Evolutionary conservation across 2,329 filamentous ascomycete genomes (phyloP).

Genomic region (Alternaria novae-zelandiae): DNA sequence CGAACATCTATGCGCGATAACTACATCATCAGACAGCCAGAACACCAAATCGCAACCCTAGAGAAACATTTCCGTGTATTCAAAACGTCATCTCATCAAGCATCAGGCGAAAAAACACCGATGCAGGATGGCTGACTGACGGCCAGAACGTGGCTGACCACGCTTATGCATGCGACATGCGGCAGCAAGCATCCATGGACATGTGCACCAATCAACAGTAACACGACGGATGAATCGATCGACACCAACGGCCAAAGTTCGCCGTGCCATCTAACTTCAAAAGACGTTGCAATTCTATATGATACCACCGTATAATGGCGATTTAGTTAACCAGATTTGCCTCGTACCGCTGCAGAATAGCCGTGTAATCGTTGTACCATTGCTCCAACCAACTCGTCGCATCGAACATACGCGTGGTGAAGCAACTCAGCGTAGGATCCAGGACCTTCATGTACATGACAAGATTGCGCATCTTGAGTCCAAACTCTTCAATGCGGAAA

Average conservation of each 20-base stretch:
- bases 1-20: background rate
- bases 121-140: background rate
- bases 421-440: constrained; percentile 35
- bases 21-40: background rate
- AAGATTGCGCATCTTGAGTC: constrained; percentile 24
- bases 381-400: constrained; percentile 35
- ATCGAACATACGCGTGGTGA: constrained; percentile 34
- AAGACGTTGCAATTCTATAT: background rate
- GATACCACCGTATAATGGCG: background rate
- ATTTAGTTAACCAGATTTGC: constrained; percentile 9
- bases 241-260: constrained; percentile 23
- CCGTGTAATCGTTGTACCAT: constrained; percentile 33
- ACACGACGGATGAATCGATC: background rate
- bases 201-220: constrained; percentile 7
- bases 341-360: constrained; percentile 33
- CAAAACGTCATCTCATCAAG: background rate
- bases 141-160: background rate
- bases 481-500: constrained; percentile 30
- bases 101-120: background rate
- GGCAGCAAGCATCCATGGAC: background rate
- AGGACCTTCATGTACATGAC: constrained; percentile 18
- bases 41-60: background rate
- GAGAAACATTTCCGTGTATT: background rate
- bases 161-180: background rate
- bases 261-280: constrained; percentile 15